These are phyloP conservation scores for Leucocoprinus birnbaumii DNA, from an alignment of 768 basidiomycete species.

Conservation along the genomic window DNA sequence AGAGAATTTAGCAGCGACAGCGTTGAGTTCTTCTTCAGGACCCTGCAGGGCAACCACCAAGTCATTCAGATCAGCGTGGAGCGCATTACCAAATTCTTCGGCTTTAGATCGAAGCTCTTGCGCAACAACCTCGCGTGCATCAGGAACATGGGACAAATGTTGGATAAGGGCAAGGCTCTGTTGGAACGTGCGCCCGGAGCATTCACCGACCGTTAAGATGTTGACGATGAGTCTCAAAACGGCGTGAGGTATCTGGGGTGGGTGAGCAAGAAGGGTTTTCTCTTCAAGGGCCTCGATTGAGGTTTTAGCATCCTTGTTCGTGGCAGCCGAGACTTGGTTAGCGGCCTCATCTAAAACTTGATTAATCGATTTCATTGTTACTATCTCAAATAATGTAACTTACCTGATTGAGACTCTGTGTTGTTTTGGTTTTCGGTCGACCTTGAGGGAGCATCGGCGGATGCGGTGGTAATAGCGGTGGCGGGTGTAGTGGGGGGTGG, in stretches of 20 bases:
- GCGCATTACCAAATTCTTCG: slow-evolving; percentile 78
- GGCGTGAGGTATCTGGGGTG: slow-evolving; percentile 82
- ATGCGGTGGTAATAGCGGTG: no score
- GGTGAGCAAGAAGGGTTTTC: slow-evolving; percentile 56
- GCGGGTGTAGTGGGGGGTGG: slow-evolving; percentile 15
- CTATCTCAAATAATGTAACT: not conserved
- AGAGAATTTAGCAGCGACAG: slow-evolving; percentile 87
- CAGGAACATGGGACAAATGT: slow-evolving; percentile 85
- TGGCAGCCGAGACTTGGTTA: not conserved
- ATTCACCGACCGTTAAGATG: slow-evolving; percentile 96
- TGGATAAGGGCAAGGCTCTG: slow-evolving; percentile 90
- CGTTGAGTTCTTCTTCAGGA: slow-evolving; percentile 54
- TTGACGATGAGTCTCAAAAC: slow-evolving; percentile 94
- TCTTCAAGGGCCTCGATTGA: slow-evolving; percentile 40
- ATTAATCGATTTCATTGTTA: not conserved
- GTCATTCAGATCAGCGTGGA: slow-evolving; percentile 76
- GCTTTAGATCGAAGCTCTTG: slow-evolving; percentile 84
- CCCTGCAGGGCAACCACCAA: slow-evolving; percentile 62
- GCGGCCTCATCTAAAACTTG: not conserved
- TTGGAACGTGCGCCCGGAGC: slow-evolving; percentile 94
- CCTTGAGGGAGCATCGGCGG: no score
- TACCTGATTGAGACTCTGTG: slow-evolving; percentile 1
- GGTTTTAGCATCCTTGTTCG: slow-evolving; percentile 18
- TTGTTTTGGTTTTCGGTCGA: not conserved
- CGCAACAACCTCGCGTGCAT: slow-evolving; percentile 85